Base-by-base conservation (phyloP, 257 asterid genomes). In the Fraxinus quadrangulata region DNA sequence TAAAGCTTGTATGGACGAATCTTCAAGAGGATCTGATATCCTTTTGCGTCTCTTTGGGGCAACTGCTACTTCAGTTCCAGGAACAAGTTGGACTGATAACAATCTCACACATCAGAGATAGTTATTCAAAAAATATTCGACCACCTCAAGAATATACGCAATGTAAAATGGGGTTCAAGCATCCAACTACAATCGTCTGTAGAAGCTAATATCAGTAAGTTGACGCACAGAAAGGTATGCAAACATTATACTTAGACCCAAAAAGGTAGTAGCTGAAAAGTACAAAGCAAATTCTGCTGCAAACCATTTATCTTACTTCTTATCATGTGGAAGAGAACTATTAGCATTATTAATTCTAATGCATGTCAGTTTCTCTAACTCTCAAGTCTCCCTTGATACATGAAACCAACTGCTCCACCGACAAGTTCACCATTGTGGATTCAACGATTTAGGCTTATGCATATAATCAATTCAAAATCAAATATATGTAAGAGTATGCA, bases 51-150 rank as follows among this genome's bases (percentile, higher is more conserved):
- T 86, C 90, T 95, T 95, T 74, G 96, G 97, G 72, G 97, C 97
- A 81, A 95, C 97, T 71, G 98, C 96, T 85, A 95, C 97, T 85
- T 95, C 97, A 74, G 92, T 85, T 80, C 94, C 98, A 30, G 97
- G 99, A 71, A 95, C 97, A 80, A 95, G 99, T 88, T 89, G 98
- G 61, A 92, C 99, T 95, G 91, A 47, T 73, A 84, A 81, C 80
- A 85, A 82, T 40, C 36, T 77, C 76, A 74, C 75, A 73, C 73
- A 86, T 88, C 76, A 88, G 78, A 85, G 36, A 77, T 13, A 23
- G 19, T 63, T 10, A 10, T 61, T 9, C 33, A 61, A 24, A 61
- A 61, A 61, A 61, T 21, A 56, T 56, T 56, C 13, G 3, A 56
- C 26, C 66, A 23, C 19, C 67, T 63, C 36, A 24, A 61, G 33